phyloP scores from a whole-genome alignment of 2,329 filamentous ascomycete genomes.

The Claviceps sp. region DNA sequence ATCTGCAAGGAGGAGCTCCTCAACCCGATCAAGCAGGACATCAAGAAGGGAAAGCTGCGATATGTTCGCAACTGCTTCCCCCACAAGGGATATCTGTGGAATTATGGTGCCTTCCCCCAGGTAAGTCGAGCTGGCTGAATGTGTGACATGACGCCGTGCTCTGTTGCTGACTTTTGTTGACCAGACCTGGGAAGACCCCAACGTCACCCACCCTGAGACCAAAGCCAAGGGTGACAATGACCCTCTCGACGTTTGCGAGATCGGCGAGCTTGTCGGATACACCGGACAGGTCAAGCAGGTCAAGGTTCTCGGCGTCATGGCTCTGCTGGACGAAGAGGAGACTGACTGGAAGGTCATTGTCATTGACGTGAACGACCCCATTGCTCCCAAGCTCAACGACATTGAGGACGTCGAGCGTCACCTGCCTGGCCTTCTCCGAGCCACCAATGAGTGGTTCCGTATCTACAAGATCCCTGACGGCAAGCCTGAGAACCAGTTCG shows the following conservation, averaged over 20 bases:
- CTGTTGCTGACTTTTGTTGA: background rate
- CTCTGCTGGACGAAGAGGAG: constrained; percentile 97
- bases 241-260: constrained; percentile 98
- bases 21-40: constrained; percentile 99
- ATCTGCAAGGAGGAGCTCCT: constrained; percentile 98
- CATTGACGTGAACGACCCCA: constrained; percentile 94
- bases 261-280: constrained; percentile 94
- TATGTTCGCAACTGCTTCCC: constrained; percentile 99
- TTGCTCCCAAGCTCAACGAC: constrained; percentile 93
- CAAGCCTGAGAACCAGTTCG: constrained; percentile 99
- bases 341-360: constrained; percentile 99
- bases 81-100: constrained; percentile 99
- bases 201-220: constrained; percentile 90
- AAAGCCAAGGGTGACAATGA: constrained; percentile 99
- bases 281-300: constrained; percentile 97
- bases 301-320: constrained; percentile 99
- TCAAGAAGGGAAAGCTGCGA: constrained; percentile 99
- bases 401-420: constrained; percentile 98
- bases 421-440: constrained; percentile 88
- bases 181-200: constrained; percentile 98
- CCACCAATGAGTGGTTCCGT: constrained; percentile 99
- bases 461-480: constrained; percentile 99
- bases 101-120: constrained; percentile 99
- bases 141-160: background rate
- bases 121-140: constrained; percentile 34